Evolutionary conservation across 371 early-diverging fungal genomes (phyloP).

Genomic region (Actinomucor elegans): DNA sequence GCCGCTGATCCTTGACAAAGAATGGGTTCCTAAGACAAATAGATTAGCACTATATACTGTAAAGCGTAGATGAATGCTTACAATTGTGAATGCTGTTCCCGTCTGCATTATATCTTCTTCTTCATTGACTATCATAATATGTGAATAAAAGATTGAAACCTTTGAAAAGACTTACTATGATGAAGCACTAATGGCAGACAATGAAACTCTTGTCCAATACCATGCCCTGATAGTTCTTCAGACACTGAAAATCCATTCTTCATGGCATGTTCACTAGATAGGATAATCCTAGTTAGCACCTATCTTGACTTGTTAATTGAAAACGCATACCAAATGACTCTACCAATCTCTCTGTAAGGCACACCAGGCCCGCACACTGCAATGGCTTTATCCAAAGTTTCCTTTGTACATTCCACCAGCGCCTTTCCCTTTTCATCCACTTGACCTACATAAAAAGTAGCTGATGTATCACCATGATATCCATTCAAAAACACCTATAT

Average conservation of each 20-base stretch:
- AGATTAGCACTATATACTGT: neutral
- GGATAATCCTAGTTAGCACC: too few species aligned
- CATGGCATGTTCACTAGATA: slow-evolving; percentile 48
- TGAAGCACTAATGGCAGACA: slow-evolving; percentile 62
- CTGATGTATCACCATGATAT: slow-evolving; percentile 85
- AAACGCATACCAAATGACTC: slow-evolving; percentile 57
- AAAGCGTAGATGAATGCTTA: neutral
- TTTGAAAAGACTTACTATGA: slow-evolving; percentile 39
- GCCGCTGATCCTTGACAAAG: slow-evolving; percentile 76
- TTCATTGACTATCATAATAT: slow-evolving; percentile 41
- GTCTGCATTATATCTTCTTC: slow-evolving; percentile 66
- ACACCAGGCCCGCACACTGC: slow-evolving; percentile 76
- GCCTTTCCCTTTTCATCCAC: slow-evolving; percentile 69
- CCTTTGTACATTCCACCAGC: slow-evolving; percentile 69
- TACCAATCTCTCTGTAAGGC: slow-evolving; percentile 70
- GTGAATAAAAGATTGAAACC: neutral
- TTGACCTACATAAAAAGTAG: slow-evolving; percentile 80
- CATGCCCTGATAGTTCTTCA: slow-evolving; percentile 85
- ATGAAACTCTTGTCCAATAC: slow-evolving; percentile 78
- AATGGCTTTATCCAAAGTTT: slow-evolving; percentile 76
- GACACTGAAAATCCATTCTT: slow-evolving; percentile 66
- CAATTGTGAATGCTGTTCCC: slow-evolving; percentile 87
- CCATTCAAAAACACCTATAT: slow-evolving; percentile 72
- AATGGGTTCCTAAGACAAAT: slow-evolving; percentile 62
- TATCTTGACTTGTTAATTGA: too few species aligned